Base-by-base conservation (phyloP, 345 rosid species). In the Lumnitzera racemosa region DNA sequence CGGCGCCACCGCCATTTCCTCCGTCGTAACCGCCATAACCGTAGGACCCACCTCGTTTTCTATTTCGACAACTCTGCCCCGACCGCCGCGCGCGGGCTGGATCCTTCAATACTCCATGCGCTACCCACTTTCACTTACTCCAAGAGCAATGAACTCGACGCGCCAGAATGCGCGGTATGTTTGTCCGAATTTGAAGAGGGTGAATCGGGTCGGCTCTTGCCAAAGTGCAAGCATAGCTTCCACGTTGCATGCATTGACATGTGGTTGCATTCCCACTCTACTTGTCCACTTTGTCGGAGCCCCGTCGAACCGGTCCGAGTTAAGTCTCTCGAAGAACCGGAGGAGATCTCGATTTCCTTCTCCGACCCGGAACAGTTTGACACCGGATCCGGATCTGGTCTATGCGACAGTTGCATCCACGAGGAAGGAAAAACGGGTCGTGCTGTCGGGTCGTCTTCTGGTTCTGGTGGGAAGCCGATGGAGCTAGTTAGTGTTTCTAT, bases 191-290 rank as follows among this genome's bases (percentile, higher is more conserved):
- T 95, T 53, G 94, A 90, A 11, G 95, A 86, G 43, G 63, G 65
- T 24, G 97, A 95, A 17, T 66, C 71, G 79, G 97, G 95, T 59
- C 90, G 95, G 78, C 59, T 73, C 23, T 68, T 95, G 56, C 96
- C 97, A 31, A 83, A 80, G 12, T 95, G 99, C 54, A 83, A 80
- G 12, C 99, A 95, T 36, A 76, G 82, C 27, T 95, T 95, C 61
- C 99, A 95, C 48, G 70, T 77, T 17, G 96, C 78, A 2, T 95
- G 97, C 24, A 88, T 90, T 10, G 97, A 95, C 65, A 90, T 90
- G 99, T 95, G 99, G 97, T 88, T 95, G 67, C 89, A 82, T 51
- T 82, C 97, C 46, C 98, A 92, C 64, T 77, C 88, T 47, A 89
- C 96, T 0, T 92, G 97, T 65, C 99, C 97, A 24, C 89, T 95